Evolutionary conservation across 495 filamentous ascomycete genomes (phyloP), one percentile per base, ranked within the genome.

Genomic region (Pyronema omphalodes): DNA sequence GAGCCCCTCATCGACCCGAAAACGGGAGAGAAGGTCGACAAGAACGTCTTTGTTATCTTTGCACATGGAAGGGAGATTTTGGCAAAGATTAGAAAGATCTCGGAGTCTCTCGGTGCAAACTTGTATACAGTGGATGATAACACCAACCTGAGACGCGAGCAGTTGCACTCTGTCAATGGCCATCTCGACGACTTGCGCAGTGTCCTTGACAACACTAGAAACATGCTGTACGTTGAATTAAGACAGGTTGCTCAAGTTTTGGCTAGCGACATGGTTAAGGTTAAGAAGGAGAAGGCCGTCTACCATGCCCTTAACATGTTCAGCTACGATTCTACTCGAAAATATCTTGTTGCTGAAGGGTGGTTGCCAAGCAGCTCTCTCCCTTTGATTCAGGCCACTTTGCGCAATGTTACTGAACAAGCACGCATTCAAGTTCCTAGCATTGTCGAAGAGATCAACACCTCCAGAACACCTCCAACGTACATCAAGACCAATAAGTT

Each of bases 31-130:
- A 73, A 82, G 45, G 74, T 93, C 57, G 79, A 80, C 69, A 99
- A 99, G 80, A 99, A 94, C 62, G 91, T 96, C 54, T 99, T 96
- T 61, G 88, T 99, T 56, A 96, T 99, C 65, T 99, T 99, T 64
- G 89, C 93, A 23, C 93, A 99, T 60, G 91, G 91, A 60, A 94
- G 93, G 67, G 89, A 93, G 68, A 91, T 99, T 62, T 79, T 99
- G 58, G 83, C 88, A 56, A 96, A 96, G 76, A 99, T 99, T 65
- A 79, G 91, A 59, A 95, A 94, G 74, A 95, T 99, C 52, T 94
- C 88, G 9, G 91, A 99, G 70, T 94, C 88, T 1, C 79, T 99
- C 64, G 84, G 91, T 49, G 89, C 93, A 57, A 84, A 91, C 64
- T 72, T 94, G 48, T 99, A 99, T 72, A 86, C 80, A 57, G 89